Percentiles rank a stretch among this genome's conserved stretches.
Conservation (phyloP, 192 early-diverging fungal species). For the Coemansia guatemalensis region DNA sequence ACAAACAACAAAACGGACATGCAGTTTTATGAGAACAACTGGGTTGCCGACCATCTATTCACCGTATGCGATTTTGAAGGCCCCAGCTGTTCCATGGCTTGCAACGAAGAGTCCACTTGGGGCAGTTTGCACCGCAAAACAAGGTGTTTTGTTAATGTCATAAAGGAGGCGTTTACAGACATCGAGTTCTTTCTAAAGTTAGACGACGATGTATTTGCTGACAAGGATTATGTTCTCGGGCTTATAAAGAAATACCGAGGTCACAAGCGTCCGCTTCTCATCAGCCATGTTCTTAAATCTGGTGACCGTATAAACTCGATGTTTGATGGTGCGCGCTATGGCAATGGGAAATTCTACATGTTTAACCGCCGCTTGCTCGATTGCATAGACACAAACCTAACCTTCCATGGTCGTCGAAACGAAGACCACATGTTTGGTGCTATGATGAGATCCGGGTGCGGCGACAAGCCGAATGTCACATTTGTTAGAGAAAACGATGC, state of each 20-base stretch:
- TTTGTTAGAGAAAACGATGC: slow-evolving; percentile 25
- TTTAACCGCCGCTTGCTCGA: slow-evolving; percentile 31
- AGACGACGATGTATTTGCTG: slow-evolving; percentile 31
- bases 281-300: slow-evolving; percentile 33
- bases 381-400: slow-evolving; percentile 22
- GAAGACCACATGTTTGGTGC: slow-evolving; percentile 39
- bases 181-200: slow-evolving; percentile 42
- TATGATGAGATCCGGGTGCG: slow-evolving; percentile 33
- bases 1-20: slow-evolving; percentile 29
- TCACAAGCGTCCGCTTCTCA: slow-evolving; percentile 10
- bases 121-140: slow-evolving; percentile 27
- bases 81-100: slow-evolving; percentile 16
- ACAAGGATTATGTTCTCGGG: slow-evolving; percentile 16
- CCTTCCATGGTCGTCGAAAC: slow-evolving; percentile 14
- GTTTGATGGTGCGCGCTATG: slow-evolving; percentile 21
- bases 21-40: slow-evolving; percentile 28
- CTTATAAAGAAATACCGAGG: slow-evolving; percentile 18
- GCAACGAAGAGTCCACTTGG: slow-evolving; percentile 26
- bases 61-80: slow-evolving; percentile 32
- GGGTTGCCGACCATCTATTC: slow-evolving; percentile 28
- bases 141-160: slow-evolving; percentile 17
- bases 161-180: slow-evolving; percentile 16
- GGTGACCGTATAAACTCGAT: slow-evolving; percentile 8
- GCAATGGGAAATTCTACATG: slow-evolving; percentile 50
- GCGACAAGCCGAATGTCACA: slow-evolving; percentile 3